phyloP scores from a whole-genome alignment of 306 rosid species.

The Acmispon strigosus region DNA sequence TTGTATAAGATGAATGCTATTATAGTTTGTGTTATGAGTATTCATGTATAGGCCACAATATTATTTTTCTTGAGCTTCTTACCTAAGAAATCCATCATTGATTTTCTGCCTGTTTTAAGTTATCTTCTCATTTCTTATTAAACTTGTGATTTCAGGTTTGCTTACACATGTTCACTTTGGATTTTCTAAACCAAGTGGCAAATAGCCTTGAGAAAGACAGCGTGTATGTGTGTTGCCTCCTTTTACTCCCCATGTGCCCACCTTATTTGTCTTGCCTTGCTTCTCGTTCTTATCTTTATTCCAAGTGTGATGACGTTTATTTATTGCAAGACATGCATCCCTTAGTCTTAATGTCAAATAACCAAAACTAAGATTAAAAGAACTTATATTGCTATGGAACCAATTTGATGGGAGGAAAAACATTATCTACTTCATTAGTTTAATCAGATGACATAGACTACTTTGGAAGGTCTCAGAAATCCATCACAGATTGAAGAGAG shows the following conservation, averaged over 20 bases:
- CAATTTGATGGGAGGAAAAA: not conserved
- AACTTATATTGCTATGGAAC: not conserved
- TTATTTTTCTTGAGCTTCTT: not conserved
- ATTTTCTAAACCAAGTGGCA: slow-evolving; percentile 95
- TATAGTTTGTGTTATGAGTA: not conserved
- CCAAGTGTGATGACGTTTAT: not conserved
- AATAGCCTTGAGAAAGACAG: slow-evolving; percentile 98
- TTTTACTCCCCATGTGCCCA: not conserved
- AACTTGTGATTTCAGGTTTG: slow-evolving; percentile 66
- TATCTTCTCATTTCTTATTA: slow-evolving; percentile 16
- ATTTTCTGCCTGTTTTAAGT: not conserved
- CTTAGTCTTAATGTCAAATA: slow-evolving; percentile 14
- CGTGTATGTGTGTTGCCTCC: slow-evolving; percentile 49
- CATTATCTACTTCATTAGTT: not conserved
- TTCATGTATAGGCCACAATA: not conserved
- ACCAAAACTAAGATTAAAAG: not conserved
- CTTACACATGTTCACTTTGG: slow-evolving; percentile 94
- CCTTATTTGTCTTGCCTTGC: slow-evolving; percentile 1
- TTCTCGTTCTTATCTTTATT: slow-evolving; percentile 7
- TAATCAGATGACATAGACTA: not conserved
- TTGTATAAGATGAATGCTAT: not conserved
- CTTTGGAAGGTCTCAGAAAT: not conserved
- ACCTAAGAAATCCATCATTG: not conserved
- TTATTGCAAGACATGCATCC: not conserved
- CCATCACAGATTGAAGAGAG: too few relatives aligned